Conservation (phyloP, 768 basidiomycete species). For the Lactarius psammicola region DNA sequence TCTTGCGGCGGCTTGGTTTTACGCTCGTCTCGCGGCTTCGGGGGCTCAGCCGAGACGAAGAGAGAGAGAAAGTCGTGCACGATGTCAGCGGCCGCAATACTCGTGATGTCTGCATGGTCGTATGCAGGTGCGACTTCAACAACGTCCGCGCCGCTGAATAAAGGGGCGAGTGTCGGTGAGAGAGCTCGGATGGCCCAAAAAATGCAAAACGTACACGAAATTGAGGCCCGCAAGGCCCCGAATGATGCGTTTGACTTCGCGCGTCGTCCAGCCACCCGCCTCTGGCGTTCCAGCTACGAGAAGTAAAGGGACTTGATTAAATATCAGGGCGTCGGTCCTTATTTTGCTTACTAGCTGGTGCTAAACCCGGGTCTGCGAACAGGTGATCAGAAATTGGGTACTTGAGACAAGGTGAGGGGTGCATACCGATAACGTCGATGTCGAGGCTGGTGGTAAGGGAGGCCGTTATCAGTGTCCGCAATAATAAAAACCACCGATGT, state of each 20-base stretch:
- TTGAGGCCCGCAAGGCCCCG: slow-evolving; percentile 77
- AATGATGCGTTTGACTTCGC: slow-evolving; percentile 78
- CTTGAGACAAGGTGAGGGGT: neutral
- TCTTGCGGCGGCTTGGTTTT: neutral
- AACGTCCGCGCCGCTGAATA: slow-evolving; percentile 60
- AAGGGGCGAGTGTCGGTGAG: neutral
- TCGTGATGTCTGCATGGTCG: slow-evolving; percentile 70
- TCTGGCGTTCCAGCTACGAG: slow-evolving; percentile 76
- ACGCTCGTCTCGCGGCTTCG: slow-evolving; percentile 32
- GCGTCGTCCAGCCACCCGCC: slow-evolving; percentile 79
- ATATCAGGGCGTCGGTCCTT: neutral
- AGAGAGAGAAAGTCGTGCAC: slow-evolving; percentile 68
- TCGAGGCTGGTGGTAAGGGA: slow-evolving; percentile 50
- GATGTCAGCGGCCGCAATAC: slow-evolving; percentile 64
- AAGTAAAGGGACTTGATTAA: neutral
- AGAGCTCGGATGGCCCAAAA: neutral
- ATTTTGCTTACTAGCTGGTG: slow-evolving; percentile 49
- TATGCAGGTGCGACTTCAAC: slow-evolving; percentile 76
- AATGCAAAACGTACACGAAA: slow-evolving; percentile 57
- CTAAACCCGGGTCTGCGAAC: slow-evolving; percentile 65
- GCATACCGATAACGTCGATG: slow-evolving; percentile 75
- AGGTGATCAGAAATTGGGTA: neutral
- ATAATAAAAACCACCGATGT: neutral
- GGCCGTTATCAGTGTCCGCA: neutral
- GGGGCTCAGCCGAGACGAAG: slow-evolving; percentile 48